A percentile compares a stretch with the other conserved stretches of the same genome.
phyloP scores from a whole-genome alignment of 331 rosid genomes.

The Malus hybrid region DNA sequence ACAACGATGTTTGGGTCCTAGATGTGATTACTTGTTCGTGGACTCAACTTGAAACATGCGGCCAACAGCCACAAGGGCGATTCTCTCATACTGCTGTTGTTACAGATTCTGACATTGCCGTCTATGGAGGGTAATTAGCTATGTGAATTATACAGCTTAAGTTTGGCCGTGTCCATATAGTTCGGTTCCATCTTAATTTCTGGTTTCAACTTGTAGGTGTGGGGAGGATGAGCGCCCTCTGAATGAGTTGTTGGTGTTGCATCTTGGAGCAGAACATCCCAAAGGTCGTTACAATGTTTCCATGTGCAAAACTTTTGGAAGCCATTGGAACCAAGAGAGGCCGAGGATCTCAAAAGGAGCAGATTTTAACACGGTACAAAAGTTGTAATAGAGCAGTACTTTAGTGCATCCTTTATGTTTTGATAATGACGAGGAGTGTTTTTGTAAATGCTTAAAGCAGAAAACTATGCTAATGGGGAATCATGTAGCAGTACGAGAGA shows the following conservation, averaged over 20 bases:
- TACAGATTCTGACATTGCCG: slow-evolving; percentile 53
- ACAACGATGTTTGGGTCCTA: slow-evolving; percentile 78
- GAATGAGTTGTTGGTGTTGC: slow-evolving; percentile 71
- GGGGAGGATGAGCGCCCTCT: slow-evolving; percentile 97
- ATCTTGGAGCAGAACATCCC: slow-evolving; percentile 64
- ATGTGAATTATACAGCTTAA: not conserved
- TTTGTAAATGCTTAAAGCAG: slow-evolving; percentile 36
- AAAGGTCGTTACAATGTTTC: slow-evolving; percentile 53
- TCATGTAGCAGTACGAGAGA: slow-evolving; percentile 31
- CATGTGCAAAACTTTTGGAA: slow-evolving; percentile 70
- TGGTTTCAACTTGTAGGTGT: slow-evolving; percentile 42
- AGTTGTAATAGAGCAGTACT: not conserved
- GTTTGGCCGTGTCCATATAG: not conserved
- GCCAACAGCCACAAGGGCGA: slow-evolving; percentile 83
- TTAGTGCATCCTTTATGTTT: not conserved
- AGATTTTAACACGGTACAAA: slow-evolving; percentile 39
- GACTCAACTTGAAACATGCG: slow-evolving; percentile 60
- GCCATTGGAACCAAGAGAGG: slow-evolving; percentile 58
- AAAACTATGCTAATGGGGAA: slow-evolving; percentile 37
- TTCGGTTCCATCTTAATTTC: not conserved
- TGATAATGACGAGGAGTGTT: not conserved
- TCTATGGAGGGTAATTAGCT: slow-evolving; percentile 78
- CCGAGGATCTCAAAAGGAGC: slow-evolving; percentile 25
- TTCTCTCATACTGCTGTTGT: slow-evolving; percentile 92
- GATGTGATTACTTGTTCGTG: slow-evolving; percentile 70